Base-by-base conservation (phyloP, 352 stramenopile genomes). In the Phytophthora sp. region DNA sequence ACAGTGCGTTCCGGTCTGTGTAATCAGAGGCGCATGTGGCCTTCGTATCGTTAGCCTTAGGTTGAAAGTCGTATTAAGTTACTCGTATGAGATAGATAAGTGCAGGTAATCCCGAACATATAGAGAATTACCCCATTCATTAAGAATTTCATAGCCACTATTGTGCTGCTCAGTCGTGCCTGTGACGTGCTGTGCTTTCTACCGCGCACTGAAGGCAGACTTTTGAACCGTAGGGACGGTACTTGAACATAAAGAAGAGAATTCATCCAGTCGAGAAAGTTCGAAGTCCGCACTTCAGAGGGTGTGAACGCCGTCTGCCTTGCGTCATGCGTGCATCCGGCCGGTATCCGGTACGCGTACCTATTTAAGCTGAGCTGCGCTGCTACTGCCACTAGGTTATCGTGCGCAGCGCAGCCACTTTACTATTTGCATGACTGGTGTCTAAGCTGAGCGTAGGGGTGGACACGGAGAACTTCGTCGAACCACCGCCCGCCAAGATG, bases 21-120 rank as follows among this genome's bases (percentile, higher is more conserved):
- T 74, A 74, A 68, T 49, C 47, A n/a, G 36, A 49, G 46, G 51
- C 29, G 2, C 1, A 38, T 29, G 30, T 23, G 20, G 39, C 31
- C 59, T 57, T 53, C 18, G 38, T 73, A 69, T 41, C 15, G 23
- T 53, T 69, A 65, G 59, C 31, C 65, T 56, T 70, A 66, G 66
- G 47, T 73, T 30, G 16, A 45, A 68, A 64, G 53, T 73, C 50
- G 61, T 71, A 67, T 56, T 70, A 74, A 74, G 60, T 71, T 63
- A 63, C 61, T 71, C 33, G 59, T 69, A 52, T 69, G 45, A 69
- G 64, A 69, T 73, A 69, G 29, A 23, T 47, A 41, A 45, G 41
- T 66, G 51, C 18, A 18, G 53, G 61, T 56, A 61, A 65, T 47
- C 29, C 61, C 20, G 20, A 50, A 60, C 33, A 67, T 46, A 63